Percentiles rank a stretch among this genome's conserved stretches.
phyloP scores from a whole-genome alignment of 371 early-diverging fungal species.

The Ordospora pajunii region DNA sequence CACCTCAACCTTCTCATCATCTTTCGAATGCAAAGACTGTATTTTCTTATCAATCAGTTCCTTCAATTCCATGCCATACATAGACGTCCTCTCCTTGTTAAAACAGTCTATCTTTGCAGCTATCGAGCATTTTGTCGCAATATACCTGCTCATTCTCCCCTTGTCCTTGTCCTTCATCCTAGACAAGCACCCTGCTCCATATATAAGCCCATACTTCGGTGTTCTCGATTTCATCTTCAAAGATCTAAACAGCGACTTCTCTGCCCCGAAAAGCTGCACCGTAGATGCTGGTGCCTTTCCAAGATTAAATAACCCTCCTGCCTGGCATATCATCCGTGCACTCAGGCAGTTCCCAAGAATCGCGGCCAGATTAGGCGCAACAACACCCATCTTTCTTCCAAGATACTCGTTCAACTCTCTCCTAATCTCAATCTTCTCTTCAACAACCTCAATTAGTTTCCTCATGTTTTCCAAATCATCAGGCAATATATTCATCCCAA shows the following conservation, averaged over 20 bases:
- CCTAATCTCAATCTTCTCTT: slow-evolving; percentile 66
- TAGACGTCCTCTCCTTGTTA: slow-evolving; percentile 71
- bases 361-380: slow-evolving; percentile 91
- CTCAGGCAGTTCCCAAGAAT: slow-evolving; percentile 89
- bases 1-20: slow-evolving; percentile 69
- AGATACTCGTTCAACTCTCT: slow-evolving; percentile 77
- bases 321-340: slow-evolving; percentile 83
- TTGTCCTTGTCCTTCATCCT: slow-evolving; percentile 86
- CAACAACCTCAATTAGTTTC: slow-evolving; percentile 6
- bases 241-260: slow-evolving; percentile 90
- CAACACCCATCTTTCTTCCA: slow-evolving; percentile 78
- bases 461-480: slow-evolving; percentile 6
- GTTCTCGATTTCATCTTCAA: slow-evolving; percentile 91
- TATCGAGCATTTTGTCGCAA: slow-evolving; percentile 93
- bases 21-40: slow-evolving; percentile 72
- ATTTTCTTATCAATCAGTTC: slow-evolving; percentile 87
- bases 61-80: slow-evolving; percentile 84
- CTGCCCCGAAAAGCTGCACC: slow-evolving; percentile 94
- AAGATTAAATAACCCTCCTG: slow-evolving; percentile 86
- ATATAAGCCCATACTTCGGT: slow-evolving; percentile 95
- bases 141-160: slow-evolving; percentile 86
- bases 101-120: slow-evolving; percentile 93
- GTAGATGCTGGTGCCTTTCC: slow-evolving; percentile 91
- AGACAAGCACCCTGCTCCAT: slow-evolving; percentile 83
- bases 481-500: slow-evolving; percentile 15